Evolutionary conservation across 768 basidiomycete genomes (phyloP).

Genomic region (Suillus brevipes): DNA sequence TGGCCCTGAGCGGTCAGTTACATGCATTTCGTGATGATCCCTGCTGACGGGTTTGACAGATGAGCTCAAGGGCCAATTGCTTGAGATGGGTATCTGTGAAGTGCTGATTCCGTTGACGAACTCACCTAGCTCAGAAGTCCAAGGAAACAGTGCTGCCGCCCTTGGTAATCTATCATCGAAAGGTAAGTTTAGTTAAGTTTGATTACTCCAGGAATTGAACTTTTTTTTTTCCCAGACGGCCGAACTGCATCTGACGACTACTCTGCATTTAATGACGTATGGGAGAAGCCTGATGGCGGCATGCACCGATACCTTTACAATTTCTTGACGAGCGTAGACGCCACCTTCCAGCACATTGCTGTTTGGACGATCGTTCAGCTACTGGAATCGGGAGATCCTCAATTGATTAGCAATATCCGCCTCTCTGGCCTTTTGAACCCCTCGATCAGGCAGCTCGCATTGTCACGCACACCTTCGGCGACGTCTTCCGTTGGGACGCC

Average conservation of each 20-base stretch:
- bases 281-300: conserved; percentile 97
- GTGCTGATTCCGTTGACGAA: conserved; percentile 96
- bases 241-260: conserved; percentile 83
- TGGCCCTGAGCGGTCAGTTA: conserved; percentile 86
- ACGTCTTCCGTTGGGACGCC: conserved; percentile 76
- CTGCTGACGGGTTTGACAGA: conserved; percentile 48
- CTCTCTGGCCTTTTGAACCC: conserved; percentile 78
- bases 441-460: conserved; percentile 82
- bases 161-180: conserved; percentile 97
- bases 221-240: conserved; percentile 61
- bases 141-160: conserved; percentile 97
- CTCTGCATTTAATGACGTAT: conserved; percentile 95
- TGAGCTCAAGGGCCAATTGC: conserved; percentile 91
- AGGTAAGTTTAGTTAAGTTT: conserved; percentile 46
- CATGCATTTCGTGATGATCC: neutral
- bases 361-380: conserved; percentile 99
- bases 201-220: neutral
- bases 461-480: conserved; percentile 67
- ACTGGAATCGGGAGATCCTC: conserved; percentile 93
- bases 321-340: conserved; percentile 90
- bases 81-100: conserved; percentile 98
- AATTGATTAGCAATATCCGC: conserved; percentile 88
- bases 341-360: conserved; percentile 99
- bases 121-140: conserved; percentile 95
- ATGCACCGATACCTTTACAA: conserved; percentile 93